These are phyloP conservation scores for Barnettozyma pratensis DNA, from an alignment of 805 yeast species.

Conservation along the genomic window DNA sequence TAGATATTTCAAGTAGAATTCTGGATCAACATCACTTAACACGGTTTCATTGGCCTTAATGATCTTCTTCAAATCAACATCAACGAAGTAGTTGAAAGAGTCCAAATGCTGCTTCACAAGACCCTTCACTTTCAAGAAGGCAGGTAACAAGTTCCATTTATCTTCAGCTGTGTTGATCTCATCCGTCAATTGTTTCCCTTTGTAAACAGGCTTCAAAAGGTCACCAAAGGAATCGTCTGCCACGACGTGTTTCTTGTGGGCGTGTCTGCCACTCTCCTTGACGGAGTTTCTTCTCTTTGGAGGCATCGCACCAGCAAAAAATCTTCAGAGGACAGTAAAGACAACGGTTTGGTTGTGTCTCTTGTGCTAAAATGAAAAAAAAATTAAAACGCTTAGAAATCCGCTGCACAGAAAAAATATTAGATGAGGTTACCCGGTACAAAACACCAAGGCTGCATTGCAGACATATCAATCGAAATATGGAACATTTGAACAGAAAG, in stretches of 20 bases:
- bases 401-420: not conserved
- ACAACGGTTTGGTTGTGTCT: not conserved
- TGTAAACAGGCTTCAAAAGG: conserved; percentile 71
- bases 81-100: conserved; percentile 96
- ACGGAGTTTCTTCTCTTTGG: conserved; percentile 22
- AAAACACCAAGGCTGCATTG: not conserved
- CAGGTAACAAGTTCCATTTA: conserved; percentile 95
- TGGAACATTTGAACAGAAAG: not conserved
- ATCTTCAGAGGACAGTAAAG: not conserved
- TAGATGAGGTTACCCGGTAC: conserved; percentile 15
- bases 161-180: conserved; percentile 88
- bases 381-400: not conserved
- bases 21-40: conserved; percentile 94
- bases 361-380: not conserved
- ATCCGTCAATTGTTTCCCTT: conserved; percentile 84
- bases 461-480: not conserved
- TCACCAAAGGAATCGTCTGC: conserved; percentile 67
- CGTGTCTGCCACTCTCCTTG: conserved; percentile 8
- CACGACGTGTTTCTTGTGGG: conserved; percentile 18
- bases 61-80: conserved; percentile 87
- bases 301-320: conserved; percentile 12
- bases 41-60: conserved; percentile 86
- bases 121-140: conserved; percentile 92
- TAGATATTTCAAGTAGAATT: conserved; percentile 85
- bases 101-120: conserved; percentile 95